A percentile compares a stretch with the other conserved stretches of the same genome.
phyloP scores from a whole-genome alignment of 495 filamentous ascomycete genomes.

The Emericellopsis terricola region DNA sequence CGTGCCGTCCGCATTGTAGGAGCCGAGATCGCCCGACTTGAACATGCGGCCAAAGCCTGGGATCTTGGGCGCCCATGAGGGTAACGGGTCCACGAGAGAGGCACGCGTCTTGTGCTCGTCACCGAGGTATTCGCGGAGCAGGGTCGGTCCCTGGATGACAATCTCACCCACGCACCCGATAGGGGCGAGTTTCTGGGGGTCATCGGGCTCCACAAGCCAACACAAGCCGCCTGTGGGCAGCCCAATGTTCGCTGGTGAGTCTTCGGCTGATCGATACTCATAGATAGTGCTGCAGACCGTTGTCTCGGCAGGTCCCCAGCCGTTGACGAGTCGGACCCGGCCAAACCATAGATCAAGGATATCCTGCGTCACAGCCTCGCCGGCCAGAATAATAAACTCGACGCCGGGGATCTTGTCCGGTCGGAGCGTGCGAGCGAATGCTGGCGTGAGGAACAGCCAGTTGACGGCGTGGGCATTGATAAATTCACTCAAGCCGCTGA shows the following conservation, averaged over 20 bases:
- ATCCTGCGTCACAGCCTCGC: constrained; percentile 8
- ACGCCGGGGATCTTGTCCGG: constrained; percentile 20
- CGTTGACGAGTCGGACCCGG: constrained; percentile 20
- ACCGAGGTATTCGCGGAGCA: constrained; percentile 10
- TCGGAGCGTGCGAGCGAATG: constrained; percentile 17
- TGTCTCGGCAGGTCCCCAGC: too few species aligned
- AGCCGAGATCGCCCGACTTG: constrained; percentile 28
- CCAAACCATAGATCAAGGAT: too few species aligned
- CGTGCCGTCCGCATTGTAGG: constrained; percentile 15
- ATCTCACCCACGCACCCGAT: constrained; percentile 29
- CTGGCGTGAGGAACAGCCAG: constrained; percentile 20
- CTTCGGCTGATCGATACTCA: constrained; percentile 4
- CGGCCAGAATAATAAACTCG: constrained; percentile 17
- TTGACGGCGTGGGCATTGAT: constrained; percentile 11
- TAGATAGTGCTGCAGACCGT: constrained; percentile 22
- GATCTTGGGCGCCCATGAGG: not conserved
- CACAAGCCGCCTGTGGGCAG: constrained; percentile 24
- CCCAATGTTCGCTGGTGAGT: constrained; percentile 15
- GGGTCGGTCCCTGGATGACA: constrained; percentile 25
- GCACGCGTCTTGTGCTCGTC: constrained; percentile 4
- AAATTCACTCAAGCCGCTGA: constrained; percentile 11
- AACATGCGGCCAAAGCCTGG: constrained; percentile 9
- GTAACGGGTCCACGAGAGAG: not conserved
- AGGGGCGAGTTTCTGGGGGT: constrained; percentile 24
- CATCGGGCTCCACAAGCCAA: constrained; percentile 27